Conservation (phyloP, 2,329 filamentous ascomycete genomes). For the Chalaropsis thielavioides region DNA sequence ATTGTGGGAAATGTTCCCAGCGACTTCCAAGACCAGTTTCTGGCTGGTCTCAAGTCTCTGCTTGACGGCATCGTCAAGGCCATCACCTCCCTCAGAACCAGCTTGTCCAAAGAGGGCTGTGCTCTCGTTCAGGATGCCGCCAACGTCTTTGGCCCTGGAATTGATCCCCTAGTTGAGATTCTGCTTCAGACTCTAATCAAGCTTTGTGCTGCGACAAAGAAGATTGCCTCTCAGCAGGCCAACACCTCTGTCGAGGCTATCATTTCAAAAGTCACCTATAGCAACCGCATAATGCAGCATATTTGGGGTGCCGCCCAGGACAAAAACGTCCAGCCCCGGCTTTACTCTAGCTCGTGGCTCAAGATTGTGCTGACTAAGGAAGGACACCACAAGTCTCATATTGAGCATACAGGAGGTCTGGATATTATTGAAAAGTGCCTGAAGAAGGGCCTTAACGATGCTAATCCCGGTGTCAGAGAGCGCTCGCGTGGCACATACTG, state of each 20-base stretch:
- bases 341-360: slow-evolving; percentile 68
- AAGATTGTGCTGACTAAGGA: slow-evolving; percentile 69
- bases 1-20: slow-evolving; percentile 69
- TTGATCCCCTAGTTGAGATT: slow-evolving; percentile 82
- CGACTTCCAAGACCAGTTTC: slow-evolving; percentile 59
- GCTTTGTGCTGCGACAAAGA: slow-evolving; percentile 78
- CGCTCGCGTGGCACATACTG: slow-evolving; percentile 77
- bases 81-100: slow-evolving; percentile 70
- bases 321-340: slow-evolving; percentile 80
- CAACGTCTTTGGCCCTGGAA: slow-evolving; percentile 55
- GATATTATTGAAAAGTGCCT: slow-evolving; percentile 78
- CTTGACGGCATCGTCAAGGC: slow-evolving; percentile 84
- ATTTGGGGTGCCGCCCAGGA: slow-evolving; percentile 71
- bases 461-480: slow-evolving; percentile 82
- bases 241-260: slow-evolving; percentile 70
- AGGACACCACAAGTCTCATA: slow-evolving; percentile 58
- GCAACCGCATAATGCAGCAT: slow-evolving; percentile 68
- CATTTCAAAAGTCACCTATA: slow-evolving; percentile 67
- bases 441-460: slow-evolving; percentile 73
- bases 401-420: slow-evolving; percentile 73
- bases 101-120: slow-evolving; percentile 76
- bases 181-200: slow-evolving; percentile 82
- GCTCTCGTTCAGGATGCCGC: slow-evolving; percentile 74
- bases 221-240: slow-evolving; percentile 74
- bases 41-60: slow-evolving; percentile 55